Evolutionary conservation across 2,329 filamentous ascomycete genomes (phyloP).

Genomic region (Grosmannia huntii): DNA sequence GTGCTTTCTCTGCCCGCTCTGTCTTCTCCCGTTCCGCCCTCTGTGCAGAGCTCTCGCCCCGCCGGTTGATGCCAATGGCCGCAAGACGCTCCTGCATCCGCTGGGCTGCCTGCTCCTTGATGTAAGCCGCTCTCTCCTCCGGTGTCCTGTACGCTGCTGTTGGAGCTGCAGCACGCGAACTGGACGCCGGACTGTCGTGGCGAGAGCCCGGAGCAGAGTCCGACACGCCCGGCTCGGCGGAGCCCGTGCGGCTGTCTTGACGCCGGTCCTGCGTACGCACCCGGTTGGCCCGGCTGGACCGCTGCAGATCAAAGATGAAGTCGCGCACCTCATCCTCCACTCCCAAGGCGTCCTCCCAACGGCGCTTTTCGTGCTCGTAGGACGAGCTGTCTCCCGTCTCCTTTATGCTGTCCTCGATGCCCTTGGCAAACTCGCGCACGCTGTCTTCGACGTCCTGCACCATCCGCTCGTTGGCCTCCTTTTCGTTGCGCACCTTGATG

Average conservation of each 20-base stretch:
- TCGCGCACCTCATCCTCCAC: constrained; percentile 96
- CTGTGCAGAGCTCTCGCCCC: constrained; percentile 70
- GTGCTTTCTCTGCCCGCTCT: constrained; percentile 76
- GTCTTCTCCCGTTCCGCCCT: constrained; percentile 76
- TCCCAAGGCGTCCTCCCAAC: constrained; percentile 92
- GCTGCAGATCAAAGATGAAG: constrained; percentile 93
- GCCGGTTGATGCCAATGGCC: constrained; percentile 81
- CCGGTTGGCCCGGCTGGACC: constrained; percentile 66
- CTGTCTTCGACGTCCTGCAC: constrained; percentile 94
- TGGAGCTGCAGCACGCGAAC: constrained; percentile 17
- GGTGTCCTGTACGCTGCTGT: constrained; percentile 68
- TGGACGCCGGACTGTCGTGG: constrained; percentile 6
- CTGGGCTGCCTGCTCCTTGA: constrained; percentile 92
- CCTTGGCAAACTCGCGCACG: constrained; percentile 72
- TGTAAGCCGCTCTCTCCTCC: constrained; percentile 88
- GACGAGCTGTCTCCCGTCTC: constrained; percentile 63
- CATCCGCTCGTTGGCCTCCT: constrained; percentile 93
- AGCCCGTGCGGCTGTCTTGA: constrained; percentile 17
- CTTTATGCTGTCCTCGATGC: constrained; percentile 78
- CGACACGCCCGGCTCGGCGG: neutral
- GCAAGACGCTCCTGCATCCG: constrained; percentile 94
- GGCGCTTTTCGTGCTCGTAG: constrained; percentile 77
- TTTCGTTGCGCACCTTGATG: constrained; percentile 66
- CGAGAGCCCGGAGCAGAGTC: constrained; percentile 19
- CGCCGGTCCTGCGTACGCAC: constrained; percentile 48